phyloP scores from a whole-genome alignment of 495 filamentous ascomycete genomes.

The Thozetella sp. region DNA sequence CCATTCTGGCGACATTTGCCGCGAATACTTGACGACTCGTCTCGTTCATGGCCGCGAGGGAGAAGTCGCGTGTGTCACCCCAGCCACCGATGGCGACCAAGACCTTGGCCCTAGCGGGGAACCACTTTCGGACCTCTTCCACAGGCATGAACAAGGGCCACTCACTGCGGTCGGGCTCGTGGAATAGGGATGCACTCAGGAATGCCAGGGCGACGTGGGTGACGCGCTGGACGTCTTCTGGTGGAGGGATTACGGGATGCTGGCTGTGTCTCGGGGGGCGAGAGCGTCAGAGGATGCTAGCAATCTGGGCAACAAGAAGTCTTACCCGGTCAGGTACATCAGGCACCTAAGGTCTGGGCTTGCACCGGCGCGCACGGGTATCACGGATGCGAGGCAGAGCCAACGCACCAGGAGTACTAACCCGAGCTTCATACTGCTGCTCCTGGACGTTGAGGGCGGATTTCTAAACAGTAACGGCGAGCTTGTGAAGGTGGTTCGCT shows the following conservation, averaged over 20 bases:
- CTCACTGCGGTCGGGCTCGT: constrained; percentile 43
- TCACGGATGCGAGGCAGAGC: too few species aligned
- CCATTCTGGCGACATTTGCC: constrained; percentile 64
- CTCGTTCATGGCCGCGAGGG: constrained; percentile 54
- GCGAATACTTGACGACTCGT: constrained; percentile 59
- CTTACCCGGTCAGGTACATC: constrained; percentile 64
- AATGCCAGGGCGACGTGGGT: constrained; percentile 73
- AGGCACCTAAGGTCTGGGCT: constrained; percentile 40
- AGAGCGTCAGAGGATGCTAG: neutral
- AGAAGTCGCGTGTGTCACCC: constrained; percentile 69
- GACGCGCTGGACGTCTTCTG: constrained; percentile 43
- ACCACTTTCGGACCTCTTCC: constrained; percentile 56
- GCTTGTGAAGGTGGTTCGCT: too few species aligned
- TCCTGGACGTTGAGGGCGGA: too few species aligned
- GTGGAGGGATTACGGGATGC: constrained; percentile 50
- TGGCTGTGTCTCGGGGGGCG: constrained; percentile 38
- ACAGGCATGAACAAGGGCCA: constrained; percentile 65
- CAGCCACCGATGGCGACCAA: constrained; percentile 77
- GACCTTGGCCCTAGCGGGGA: constrained; percentile 59
- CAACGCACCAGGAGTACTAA: too few species aligned
- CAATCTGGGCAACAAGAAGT: neutral
- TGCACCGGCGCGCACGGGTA: too few species aligned
- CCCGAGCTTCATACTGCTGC: too few species aligned
- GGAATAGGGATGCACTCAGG: constrained; percentile 63
- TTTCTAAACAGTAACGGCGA: too few species aligned